Evolutionary conservation across 257 asterid genomes (phyloP).

Genomic region (Gentiana straminea): DNA sequence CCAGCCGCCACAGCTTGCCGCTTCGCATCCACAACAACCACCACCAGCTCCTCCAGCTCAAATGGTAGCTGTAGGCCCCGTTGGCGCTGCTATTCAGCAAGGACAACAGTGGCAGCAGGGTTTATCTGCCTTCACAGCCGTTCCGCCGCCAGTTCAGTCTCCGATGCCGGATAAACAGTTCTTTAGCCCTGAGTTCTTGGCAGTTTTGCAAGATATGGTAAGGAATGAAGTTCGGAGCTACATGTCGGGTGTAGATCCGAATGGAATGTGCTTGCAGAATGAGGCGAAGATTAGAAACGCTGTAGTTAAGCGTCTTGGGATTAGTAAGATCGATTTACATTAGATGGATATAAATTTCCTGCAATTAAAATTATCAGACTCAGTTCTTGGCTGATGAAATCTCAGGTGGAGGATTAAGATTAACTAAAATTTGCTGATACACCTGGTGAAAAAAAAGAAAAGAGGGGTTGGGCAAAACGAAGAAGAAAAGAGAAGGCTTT

Average conservation of each 20-base stretch:
- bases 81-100: slow-evolving; percentile 7
- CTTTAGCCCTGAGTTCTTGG: slow-evolving; percentile 51
- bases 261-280: slow-evolving; percentile 27
- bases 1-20: background rate
- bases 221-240: slow-evolving; percentile 59
- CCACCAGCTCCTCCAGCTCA: slow-evolving; percentile 7
- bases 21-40: slow-evolving; percentile 1
- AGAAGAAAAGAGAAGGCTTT: background rate
- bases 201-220: slow-evolving; percentile 62
- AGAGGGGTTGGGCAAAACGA: background rate
- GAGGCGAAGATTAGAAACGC: slow-evolving; percentile 52
- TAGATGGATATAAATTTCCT: no score
- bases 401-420: background rate
- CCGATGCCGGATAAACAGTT: slow-evolving; percentile 39
- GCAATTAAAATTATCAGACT: no score
- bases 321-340: slow-evolving; percentile 53
- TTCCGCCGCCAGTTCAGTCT: background rate
- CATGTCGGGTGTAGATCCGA: slow-evolving; percentile 50
- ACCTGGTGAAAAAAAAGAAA: background rate
- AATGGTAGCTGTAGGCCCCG: background rate
- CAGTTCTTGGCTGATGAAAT: slow-evolving; percentile 1
- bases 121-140: slow-evolving; percentile 1
- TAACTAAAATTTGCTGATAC: slow-evolving; percentile 1
- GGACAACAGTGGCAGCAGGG: slow-evolving; percentile 13
- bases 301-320: slow-evolving; percentile 60